phyloP scores from a whole-genome alignment of 1,284 basidiomycete species.

The Tilletia walkeri region DNA sequence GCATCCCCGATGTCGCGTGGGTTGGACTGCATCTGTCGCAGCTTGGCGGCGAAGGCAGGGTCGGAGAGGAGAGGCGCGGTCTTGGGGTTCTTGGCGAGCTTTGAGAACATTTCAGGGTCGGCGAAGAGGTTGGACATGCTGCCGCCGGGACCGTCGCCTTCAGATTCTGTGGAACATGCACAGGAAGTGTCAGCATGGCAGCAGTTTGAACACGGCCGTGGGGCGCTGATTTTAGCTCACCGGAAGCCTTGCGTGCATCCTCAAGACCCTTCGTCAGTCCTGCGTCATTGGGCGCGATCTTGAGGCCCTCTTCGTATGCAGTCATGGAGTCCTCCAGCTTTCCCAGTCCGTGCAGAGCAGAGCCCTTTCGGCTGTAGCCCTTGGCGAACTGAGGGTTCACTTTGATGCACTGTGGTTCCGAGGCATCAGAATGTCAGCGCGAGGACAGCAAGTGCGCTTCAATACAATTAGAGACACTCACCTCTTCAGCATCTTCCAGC shows the following conservation, averaged over 20 bases:
- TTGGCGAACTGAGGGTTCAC: constrained; percentile 83
- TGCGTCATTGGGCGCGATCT: constrained; percentile 73
- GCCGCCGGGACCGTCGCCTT: constrained; percentile 46
- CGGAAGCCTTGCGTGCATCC: constrained; percentile 42
- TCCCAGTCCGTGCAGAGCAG: constrained; percentile 82
- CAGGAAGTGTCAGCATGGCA: background rate
- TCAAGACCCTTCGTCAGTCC: constrained; percentile 81
- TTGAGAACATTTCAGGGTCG: constrained; percentile 78
- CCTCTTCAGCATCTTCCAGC: constrained; percentile 85
- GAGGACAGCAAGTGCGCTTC: background rate
- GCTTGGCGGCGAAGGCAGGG: constrained; percentile 62
- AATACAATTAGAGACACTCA: constrained; percentile 53
- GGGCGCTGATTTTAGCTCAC: background rate
- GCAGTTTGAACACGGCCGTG: no score
- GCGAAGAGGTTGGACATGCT: constrained; percentile 77
- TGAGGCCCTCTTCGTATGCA: constrained; percentile 76
- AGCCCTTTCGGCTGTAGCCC: constrained; percentile 87
- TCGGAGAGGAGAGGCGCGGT: constrained; percentile 80
- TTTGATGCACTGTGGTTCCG: constrained; percentile 62
- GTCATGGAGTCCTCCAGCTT: constrained; percentile 78
- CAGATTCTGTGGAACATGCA: background rate
- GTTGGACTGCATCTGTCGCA: constrained; percentile 56
- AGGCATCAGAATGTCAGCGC: background rate
- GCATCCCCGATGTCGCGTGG: constrained; percentile 45
- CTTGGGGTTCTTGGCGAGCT: constrained; percentile 81